phyloP scores from a whole-genome alignment of 2,329 filamentous ascomycete species.

The Tolypocladium amazonense region DNA sequence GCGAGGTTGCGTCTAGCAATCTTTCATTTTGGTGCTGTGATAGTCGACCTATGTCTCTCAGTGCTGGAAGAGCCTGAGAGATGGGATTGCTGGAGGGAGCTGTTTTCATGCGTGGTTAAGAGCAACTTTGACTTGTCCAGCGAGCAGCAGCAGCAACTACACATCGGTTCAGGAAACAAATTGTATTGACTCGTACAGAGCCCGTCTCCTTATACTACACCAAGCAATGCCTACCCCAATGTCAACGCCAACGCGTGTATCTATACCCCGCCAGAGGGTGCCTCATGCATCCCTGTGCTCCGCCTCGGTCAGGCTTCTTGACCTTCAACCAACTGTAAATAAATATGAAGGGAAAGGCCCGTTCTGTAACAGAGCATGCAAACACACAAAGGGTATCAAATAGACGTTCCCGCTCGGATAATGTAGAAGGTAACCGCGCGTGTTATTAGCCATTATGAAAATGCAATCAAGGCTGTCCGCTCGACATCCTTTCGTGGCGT shows the following conservation, averaged over 20 bases:
- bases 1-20: too few relatives aligned
- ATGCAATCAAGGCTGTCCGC: neutral
- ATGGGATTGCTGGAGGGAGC: too few relatives aligned
- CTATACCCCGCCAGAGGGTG: neutral
- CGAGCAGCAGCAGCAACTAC: too few relatives aligned
- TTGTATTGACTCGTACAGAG: neutral
- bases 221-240: neutral
- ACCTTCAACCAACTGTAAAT: neutral
- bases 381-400: conserved; percentile 1
- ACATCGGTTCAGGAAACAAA: neutral
- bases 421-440: neutral
- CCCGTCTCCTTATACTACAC: neutral
- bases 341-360: neutral
- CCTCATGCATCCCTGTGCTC: neutral
- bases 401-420: neutral
- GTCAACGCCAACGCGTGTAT: neutral
- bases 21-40: too few relatives aligned
- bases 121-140: too few relatives aligned
- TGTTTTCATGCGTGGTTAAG: too few relatives aligned
- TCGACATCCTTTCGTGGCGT: neutral
- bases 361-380: neutral
- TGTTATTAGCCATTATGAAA: neutral
- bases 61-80: too few relatives aligned
- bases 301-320: neutral
- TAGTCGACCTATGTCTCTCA: too few relatives aligned